Percentiles rank a stretch among this genome's conserved stretches.
Evolutionary conservation across 108 stramenopile species (phyloP).

Genomic region (Epipyxis sp.): DNA sequence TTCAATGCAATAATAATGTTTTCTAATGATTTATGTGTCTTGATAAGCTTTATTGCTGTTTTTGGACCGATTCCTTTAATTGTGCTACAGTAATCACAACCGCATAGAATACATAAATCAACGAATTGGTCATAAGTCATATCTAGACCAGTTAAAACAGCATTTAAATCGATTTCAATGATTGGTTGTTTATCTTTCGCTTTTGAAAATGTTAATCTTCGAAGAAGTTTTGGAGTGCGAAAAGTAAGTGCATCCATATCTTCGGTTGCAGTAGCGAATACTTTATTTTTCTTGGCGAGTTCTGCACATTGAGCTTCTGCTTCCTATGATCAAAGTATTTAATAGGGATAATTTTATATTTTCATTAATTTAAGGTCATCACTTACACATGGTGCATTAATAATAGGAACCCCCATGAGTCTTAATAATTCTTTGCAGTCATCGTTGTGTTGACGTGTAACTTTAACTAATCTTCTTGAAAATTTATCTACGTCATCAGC

Average conservation of each 20-base stretch:
- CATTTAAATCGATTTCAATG: slow-evolving; percentile 80
- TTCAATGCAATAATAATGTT: slow-evolving; percentile 69
- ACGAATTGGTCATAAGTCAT: slow-evolving; percentile 94
- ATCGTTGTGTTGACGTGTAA: slow-evolving; percentile 55
- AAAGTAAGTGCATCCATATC: slow-evolving; percentile 99
- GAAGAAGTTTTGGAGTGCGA: slow-evolving; percentile 76
- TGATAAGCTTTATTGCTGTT: slow-evolving; percentile 86
- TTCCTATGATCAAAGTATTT: too few relatives aligned
- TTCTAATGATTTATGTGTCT: slow-evolving; percentile 77
- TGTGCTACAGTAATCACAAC: slow-evolving; percentile 95
- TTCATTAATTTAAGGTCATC: too few relatives aligned
- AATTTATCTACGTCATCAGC: slow-evolving; percentile 50
- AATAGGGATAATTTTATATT: too few relatives aligned
- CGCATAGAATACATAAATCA: slow-evolving; percentile 90
- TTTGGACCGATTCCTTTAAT: slow-evolving; percentile 96
- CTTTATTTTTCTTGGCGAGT: slow-evolving; percentile 51
- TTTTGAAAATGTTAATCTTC: slow-evolving; percentile 47
- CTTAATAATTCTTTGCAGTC: slow-evolving; percentile 66
- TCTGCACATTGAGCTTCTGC: slow-evolving; percentile 27
- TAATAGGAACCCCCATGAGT: slow-evolving; percentile 93
- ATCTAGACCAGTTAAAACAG: slow-evolving; percentile 80
- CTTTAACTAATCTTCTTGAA: slow-evolving; percentile 43
- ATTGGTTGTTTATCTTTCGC: slow-evolving; percentile 72
- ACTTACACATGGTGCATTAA: slow-evolving; percentile 90
- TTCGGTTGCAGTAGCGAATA: slow-evolving; percentile 95